Percentiles rank a stretch among this genome's conserved stretches.
Conservation (phyloP, 2,329 filamentous ascomycete genomes). For the Ilyonectria sp. region DNA sequence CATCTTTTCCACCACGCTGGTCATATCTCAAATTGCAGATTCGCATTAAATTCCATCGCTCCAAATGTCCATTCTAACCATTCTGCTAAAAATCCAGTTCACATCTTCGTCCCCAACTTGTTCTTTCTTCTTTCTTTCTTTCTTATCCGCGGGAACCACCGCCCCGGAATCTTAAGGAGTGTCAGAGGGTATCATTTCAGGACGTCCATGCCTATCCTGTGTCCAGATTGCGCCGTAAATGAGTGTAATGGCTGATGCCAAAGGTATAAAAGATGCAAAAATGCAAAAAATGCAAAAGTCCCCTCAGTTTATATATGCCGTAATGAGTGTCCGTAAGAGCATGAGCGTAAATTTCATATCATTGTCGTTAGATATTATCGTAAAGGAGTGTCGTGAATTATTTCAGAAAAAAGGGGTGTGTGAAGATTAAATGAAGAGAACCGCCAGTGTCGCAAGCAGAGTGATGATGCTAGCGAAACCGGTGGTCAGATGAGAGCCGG, state of each 20-base stretch:
- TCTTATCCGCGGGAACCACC: slow-evolving; percentile 1
- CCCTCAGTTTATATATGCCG: slow-evolving; percentile 23
- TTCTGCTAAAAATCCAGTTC: slow-evolving; percentile 6
- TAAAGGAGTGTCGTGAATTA: slow-evolving; percentile 47
- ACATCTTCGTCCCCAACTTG: neutral
- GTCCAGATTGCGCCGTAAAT: slow-evolving; percentile 42
- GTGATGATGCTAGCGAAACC: slow-evolving; percentile 39
- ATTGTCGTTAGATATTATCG: slow-evolving; percentile 39
- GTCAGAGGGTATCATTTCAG: slow-evolving; percentile 44
- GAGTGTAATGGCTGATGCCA: slow-evolving; percentile 42
- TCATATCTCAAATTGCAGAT: neutral
- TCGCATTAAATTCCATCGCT: slow-evolving; percentile 17
- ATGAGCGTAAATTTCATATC: slow-evolving; percentile 35
- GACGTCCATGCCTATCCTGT: slow-evolving; percentile 36
- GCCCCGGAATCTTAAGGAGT: slow-evolving; percentile 39
- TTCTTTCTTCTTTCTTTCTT: neutral
- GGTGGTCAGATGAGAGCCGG: slow-evolving; percentile 38
- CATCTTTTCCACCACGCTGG: neutral
- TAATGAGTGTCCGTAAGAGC: slow-evolving; percentile 40
- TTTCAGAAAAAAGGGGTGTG: slow-evolving; percentile 14
- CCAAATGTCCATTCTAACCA: slow-evolving; percentile 11
- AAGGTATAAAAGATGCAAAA: slow-evolving; percentile 14
- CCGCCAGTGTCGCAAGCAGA: slow-evolving; percentile 39
- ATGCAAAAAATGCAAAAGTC: slow-evolving; percentile 24
- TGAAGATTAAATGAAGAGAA: slow-evolving; percentile 43